Evolutionary conservation across 2,329 filamentous ascomycete species (phyloP).

Genomic region (Epicoccum sorghinum): DNA sequence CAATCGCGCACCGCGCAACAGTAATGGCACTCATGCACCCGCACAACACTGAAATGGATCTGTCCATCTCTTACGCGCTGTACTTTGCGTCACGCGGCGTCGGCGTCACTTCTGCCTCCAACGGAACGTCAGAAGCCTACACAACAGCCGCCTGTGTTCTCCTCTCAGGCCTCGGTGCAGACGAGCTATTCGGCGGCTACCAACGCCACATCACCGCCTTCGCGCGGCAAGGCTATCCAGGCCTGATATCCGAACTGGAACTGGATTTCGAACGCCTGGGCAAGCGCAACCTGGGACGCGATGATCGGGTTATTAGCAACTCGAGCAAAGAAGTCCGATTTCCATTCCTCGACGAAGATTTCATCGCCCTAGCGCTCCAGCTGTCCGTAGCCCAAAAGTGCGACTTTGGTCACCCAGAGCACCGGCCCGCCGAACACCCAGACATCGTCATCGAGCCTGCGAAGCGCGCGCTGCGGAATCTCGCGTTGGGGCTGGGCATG

Average conservation of each 20-base stretch:
- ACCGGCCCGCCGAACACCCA: conserved; percentile 27
- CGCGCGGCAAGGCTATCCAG: conserved; percentile 68
- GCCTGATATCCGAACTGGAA: conserved; percentile 79
- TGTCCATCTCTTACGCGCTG: conserved; percentile 91
- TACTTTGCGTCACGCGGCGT: conserved; percentile 88
- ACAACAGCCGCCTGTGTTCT: conserved; percentile 79
- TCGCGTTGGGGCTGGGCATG: conserved; percentile 79
- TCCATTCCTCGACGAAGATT: conserved; percentile 85
- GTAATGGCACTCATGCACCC: conserved; percentile 84
- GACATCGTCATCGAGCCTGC: conserved; percentile 68
- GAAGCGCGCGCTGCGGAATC: conserved; percentile 79
- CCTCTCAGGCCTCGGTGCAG: conserved; percentile 89
- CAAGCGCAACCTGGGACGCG: conserved; percentile 91
- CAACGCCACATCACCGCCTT: conserved; percentile 82
- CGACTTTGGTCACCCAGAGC: conserved; percentile 67
- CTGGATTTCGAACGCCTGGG: conserved; percentile 86
- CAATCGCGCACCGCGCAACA: conserved; percentile 68
- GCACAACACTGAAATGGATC: conserved; percentile 98
- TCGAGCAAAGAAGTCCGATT: conserved; percentile 91
- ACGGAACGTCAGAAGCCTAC: conserved; percentile 54
- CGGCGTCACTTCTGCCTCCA: conserved; percentile 54
- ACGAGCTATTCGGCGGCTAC: conserved; percentile 96
- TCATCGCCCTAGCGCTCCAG: conserved; percentile 80
- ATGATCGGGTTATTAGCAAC: conserved; percentile 87
- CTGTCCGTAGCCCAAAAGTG: conserved; percentile 84